Conservation (phyloP, 2,329 filamentous ascomycete species). For the Amauroascus verrucosus region DNA sequence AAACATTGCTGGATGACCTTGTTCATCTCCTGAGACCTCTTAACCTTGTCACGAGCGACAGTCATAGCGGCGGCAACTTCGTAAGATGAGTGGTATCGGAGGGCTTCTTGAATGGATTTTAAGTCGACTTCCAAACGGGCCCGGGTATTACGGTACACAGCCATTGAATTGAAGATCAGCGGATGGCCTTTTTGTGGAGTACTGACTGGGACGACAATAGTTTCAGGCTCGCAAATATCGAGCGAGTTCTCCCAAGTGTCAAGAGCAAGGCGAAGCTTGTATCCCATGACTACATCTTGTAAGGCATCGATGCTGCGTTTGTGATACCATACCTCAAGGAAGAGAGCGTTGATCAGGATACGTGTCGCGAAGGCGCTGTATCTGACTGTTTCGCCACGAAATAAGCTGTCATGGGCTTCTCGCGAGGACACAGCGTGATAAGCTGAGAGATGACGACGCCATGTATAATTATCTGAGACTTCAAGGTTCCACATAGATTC, state of each 20-base stretch:
- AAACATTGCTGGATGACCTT: conserved; percentile 97
- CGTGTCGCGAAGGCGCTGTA: conserved; percentile 96
- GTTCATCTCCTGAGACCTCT: conserved; percentile 93
- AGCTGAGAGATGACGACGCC: conserved; percentile 62
- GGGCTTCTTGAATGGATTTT: conserved; percentile 88
- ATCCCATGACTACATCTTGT: conserved; percentile 95
- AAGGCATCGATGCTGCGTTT: conserved; percentile 96
- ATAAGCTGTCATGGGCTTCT: conserved; percentile 87
- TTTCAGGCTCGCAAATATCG: conserved; percentile 84
- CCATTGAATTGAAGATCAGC: conserved; percentile 95
- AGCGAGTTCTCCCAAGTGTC: conserved; percentile 99
- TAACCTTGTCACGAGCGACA: conserved; percentile 82
- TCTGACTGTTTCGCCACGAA: conserved; percentile 78
- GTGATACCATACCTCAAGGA: conserved; percentile 97
- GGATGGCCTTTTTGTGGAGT: conserved; percentile 94
- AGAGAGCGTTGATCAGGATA: conserved; percentile 97
- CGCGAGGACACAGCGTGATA: conserved; percentile 65
- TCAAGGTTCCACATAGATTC: conserved; percentile 91
- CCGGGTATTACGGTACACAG: conserved; percentile 88
- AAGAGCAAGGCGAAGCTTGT: conserved; percentile 87
- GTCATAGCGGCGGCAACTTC: conserved; percentile 97
- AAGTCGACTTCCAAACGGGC: conserved; percentile 88
- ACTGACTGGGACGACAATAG: conserved; percentile 75
- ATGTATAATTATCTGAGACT: conserved; percentile 64
- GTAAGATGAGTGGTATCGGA: conserved; percentile 93